Conservation (phyloP, 1,284 basidiomycete genomes). For the Ceratobasidium sp. region DNA sequence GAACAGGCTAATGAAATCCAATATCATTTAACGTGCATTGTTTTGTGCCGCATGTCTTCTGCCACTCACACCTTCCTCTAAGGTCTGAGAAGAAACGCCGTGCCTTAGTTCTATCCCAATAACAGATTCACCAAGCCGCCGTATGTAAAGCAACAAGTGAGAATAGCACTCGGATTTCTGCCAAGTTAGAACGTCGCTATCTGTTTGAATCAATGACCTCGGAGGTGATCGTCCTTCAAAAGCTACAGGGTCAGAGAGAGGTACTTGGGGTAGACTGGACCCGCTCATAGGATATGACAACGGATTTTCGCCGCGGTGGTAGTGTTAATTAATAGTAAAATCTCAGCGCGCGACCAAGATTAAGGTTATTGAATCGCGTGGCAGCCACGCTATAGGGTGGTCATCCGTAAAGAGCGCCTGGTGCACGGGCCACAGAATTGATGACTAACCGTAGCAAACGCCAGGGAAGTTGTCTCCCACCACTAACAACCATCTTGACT, state of each 20-base stretch:
- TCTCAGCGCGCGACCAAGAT: not conserved
- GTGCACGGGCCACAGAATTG: constrained; percentile 33
- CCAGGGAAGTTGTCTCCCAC: not conserved
- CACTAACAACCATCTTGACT: constrained; percentile 4
- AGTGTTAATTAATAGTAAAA: not conserved
- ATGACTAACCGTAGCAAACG: constrained; percentile 5
- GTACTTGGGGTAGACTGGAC: constrained; percentile 33
- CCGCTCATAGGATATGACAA: not conserved
- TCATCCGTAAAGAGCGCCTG: not conserved
- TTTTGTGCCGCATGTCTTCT: constrained; percentile 54
- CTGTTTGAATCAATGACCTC: constrained; percentile 71
- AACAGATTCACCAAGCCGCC: constrained; percentile 78
- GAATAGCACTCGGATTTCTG: constrained; percentile 75
- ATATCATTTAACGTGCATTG: constrained; percentile 58
- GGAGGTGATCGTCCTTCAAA: constrained; percentile 47
- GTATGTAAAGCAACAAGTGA: constrained; percentile 79
- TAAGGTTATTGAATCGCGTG: not conserved
- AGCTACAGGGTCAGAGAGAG: constrained; percentile 21
- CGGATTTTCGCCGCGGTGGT: not conserved
- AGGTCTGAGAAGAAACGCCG: not conserved
- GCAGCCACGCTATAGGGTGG: not conserved
- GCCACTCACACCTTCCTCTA: constrained; percentile 46
- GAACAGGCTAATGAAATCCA: constrained; percentile 62
- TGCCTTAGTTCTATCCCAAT: constrained; percentile 64
- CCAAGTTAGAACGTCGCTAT: constrained; percentile 78